Evolutionary conservation across 345 rosid species (phyloP).

Genomic region (Brassica rapa): DNA sequence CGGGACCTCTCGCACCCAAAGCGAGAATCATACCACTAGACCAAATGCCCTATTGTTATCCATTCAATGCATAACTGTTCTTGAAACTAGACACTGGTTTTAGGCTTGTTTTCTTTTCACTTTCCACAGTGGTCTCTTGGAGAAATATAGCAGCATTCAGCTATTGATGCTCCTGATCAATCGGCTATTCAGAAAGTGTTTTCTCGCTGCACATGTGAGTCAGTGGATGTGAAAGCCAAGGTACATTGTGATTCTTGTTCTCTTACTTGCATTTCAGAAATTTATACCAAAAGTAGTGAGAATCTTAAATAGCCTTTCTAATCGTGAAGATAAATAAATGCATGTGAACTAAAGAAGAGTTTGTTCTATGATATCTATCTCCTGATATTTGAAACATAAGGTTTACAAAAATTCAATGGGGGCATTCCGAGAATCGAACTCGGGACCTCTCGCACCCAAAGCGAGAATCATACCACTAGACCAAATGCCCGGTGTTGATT

Average conservation of each 20-base stretch:
- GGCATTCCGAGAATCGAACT: constrained; percentile 43
- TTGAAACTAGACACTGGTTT: not conserved
- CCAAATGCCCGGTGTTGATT: constrained; percentile 52
- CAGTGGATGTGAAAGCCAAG: not conserved
- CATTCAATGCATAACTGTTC: not conserved
- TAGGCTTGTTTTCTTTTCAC: not conserved
- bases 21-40: constrained; percentile 84
- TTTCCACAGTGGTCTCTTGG: not conserved
- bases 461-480: constrained; percentile 84
- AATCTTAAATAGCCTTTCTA: not conserved
- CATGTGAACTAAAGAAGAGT: not conserved
- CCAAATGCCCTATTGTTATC: constrained; percentile 53
- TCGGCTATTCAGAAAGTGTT: not conserved
- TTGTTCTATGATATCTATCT: not conserved
- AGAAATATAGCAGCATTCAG: not conserved
- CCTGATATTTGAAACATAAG: not conserved
- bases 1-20: constrained; percentile 86
- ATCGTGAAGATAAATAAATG: not conserved
- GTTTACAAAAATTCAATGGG: not conserved
- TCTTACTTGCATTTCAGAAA: not conserved
- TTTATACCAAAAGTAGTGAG: not conserved
- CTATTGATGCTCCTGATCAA: not conserved
- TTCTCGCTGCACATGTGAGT: not conserved
- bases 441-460: constrained; percentile 86
- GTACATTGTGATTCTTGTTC: not conserved